phyloP scores from a whole-genome alignment of 2,329 filamentous ascomycete genomes.

The Clarireedia paspali region DNA sequence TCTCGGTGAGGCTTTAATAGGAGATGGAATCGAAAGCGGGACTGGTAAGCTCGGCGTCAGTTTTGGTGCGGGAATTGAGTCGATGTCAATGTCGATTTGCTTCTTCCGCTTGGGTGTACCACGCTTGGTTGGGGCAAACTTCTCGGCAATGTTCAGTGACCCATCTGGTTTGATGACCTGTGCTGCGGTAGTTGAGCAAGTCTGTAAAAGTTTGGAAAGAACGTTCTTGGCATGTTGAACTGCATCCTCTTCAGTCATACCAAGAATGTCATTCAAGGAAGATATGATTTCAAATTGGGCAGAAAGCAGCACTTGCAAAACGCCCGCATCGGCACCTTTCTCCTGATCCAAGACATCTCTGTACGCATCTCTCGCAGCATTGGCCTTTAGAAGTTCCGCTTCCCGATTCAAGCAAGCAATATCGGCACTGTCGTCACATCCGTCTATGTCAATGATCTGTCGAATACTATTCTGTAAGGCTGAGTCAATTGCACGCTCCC shows the following conservation, averaged over 20 bases:
- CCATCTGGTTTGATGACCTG: conserved; percentile 91
- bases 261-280: conserved; percentile 72
- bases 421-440: conserved; percentile 58
- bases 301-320: conserved; percentile 75
- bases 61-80: conserved; percentile 23
- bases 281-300: conserved; percentile 89
- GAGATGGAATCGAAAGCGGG: conserved; percentile 43
- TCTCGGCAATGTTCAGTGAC: conserved; percentile 48
- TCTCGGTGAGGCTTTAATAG: conserved; percentile 71
- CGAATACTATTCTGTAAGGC: conserved; percentile 78
- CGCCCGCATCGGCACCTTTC: conserved; percentile 66
- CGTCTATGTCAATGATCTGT: conserved; percentile 68
- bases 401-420: conserved; percentile 68
- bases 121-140: conserved; percentile 60
- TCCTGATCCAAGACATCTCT: conserved; percentile 76
- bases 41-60: conserved; percentile 32
- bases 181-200: conserved; percentile 64
- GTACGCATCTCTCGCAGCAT: conserved; percentile 73
- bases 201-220: conserved; percentile 69
- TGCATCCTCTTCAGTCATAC: conserved; percentile 78
- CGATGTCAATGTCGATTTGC: conserved; percentile 28
- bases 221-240: conserved; percentile 70
- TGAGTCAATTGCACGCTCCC: conserved; percentile 82
- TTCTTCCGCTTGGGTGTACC: conserved; percentile 74
- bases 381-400: conserved; percentile 75